Evolutionary conservation across 2,329 filamentous ascomycete species (phyloP), one percentile per base, ranked within the genome.

Genomic region (Trichoderma pleuroti): DNA sequence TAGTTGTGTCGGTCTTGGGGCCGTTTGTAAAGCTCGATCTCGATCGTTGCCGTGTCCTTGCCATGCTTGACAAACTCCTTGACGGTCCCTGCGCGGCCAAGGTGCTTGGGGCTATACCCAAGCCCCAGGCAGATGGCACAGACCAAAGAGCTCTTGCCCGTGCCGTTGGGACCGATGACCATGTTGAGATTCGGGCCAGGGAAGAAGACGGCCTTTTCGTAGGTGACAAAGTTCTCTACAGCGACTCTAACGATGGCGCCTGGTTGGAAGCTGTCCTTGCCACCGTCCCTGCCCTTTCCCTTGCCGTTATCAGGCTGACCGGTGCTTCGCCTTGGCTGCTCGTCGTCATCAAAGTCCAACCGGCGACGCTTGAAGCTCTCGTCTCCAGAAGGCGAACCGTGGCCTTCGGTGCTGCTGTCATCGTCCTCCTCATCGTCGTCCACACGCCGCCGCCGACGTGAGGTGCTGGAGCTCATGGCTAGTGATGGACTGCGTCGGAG

Each of bases 121-220:
- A 99, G 84, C 3, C 96, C 96, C 16, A 99, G 83, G 77, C 96
- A 98, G 75, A 99, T 97, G 57, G 96, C 96, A 81, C 96, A 99
- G 56, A 99, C 95, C 30, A 99, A 86, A 0, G 96, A 98, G 81
- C 95, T 98, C 82, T 99, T 99, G 69, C 96, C 96, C 0, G 96
- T 98, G 39, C 96, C 96, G 77, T 99, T 99, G n/a, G 96, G 96
- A 0, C 96, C 96, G 75, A 99, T 97, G 67, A 99, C 91, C 95
- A 99, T 98, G 79, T 99, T 99, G 77, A 99, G 81, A 78, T 93
- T 95, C 1, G 96, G 95, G 0, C 96, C 96, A 14, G 94, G 93
- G 71, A 91, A 89, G 80, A 98, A 98, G 74, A 97, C 94, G 69
- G 94, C 95, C 67, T 91, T 90, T 63, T 93, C 94, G 81, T 99